Conservation (phyloP, 2,329 filamentous ascomycete genomes). For the Fusarium decemcellulare region DNA sequence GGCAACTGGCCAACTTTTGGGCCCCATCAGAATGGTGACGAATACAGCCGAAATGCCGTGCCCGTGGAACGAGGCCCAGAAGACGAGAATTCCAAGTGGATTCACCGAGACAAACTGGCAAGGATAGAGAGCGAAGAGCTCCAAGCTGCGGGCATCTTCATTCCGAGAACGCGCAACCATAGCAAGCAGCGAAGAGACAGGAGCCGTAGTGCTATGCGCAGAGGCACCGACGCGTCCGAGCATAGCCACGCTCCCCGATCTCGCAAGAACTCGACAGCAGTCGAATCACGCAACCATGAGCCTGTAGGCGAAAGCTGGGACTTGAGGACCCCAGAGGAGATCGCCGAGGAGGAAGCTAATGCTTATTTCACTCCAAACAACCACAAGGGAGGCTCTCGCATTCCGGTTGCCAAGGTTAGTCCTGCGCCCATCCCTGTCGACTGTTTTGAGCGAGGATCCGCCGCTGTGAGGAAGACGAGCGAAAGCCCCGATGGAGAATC, state of each 20-base stretch:
- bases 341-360: slow-evolving; percentile 71
- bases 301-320: slow-evolving; percentile 73
- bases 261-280: slow-evolving; percentile 63
- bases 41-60: slow-evolving; percentile 45
- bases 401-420: slow-evolving; percentile 87
- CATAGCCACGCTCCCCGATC: slow-evolving; percentile 44
- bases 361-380: slow-evolving; percentile 67
- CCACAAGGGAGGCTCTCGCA: slow-evolving; percentile 79
- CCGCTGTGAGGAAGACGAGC: slow-evolving; percentile 73
- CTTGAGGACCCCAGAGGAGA: slow-evolving; percentile 82
- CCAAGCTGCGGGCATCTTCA: slow-evolving; percentile 80
- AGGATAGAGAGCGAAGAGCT: slow-evolving; percentile 86
- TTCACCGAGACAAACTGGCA: slow-evolving; percentile 87
- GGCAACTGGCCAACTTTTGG: slow-evolving; percentile 30
- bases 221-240: slow-evolving; percentile 51
- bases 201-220: slow-evolving; percentile 53
- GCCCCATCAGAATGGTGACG: slow-evolving; percentile 43
- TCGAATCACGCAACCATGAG: slow-evolving; percentile 57
- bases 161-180: slow-evolving; percentile 68
- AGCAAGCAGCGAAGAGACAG: slow-evolving; percentile 62
- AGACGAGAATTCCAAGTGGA: slow-evolving; percentile 81
- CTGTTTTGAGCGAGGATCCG: slow-evolving; percentile 81
- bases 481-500: slow-evolving; percentile 69
- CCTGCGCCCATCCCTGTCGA: slow-evolving; percentile 81
- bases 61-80: slow-evolving; percentile 51